Base-by-base conservation (phyloP, 345 rosid species). In the Euphorbia pulcherrima region DNA sequence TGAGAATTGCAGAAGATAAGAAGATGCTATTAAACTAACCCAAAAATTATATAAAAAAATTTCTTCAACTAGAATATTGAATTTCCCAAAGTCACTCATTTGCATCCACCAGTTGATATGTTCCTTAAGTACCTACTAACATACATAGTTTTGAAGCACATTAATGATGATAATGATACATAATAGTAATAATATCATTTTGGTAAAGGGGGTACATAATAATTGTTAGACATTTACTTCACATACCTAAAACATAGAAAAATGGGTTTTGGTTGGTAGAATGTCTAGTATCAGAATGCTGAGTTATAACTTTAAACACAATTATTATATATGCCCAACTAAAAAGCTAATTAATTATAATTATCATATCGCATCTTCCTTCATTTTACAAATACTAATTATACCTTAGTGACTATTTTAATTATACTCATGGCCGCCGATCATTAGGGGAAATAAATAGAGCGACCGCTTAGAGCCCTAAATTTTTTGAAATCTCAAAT, bases 261-360 rank as follows among this genome's bases (percentile, higher is more conserved):
- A 62, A 28, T 17, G 26, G 57, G 62, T 0, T 46, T n/a, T 24
- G 9, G 65, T 52, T 35, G 63, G 64, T 55, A 44, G 50, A 51
- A 68, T 56, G 74, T 71, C 64, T 0, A 55, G 27, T 0, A 16
- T 23, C 3, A 21, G 50, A 23, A 44, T 33, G 21, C n/a, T 51
- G 28, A 6, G 27, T 53, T 53, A 2, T 23, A 53, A 21, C 10
- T 53, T 17, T 27, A 16, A 57, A 28, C 10, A 27, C 21, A 57
- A 57, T 4, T 8, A 29, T 33, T 59, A 30, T 33, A 33, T 8
- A 33, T 0, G 35, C 63, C 63, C 41, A 56, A 13, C n/a, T n/a
- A n/a, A n/a, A n/a, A n/a, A n/a, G n/a, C n/a, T n/a, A n/a, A n/a
- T n/a, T n/a, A n/a, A n/a, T n/a, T n/a, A n/a, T n/a, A n/a, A n/a